Conservation (phyloP, 495 filamentous ascomycete genomes). For the Aspergillus avenaceus region DNA sequence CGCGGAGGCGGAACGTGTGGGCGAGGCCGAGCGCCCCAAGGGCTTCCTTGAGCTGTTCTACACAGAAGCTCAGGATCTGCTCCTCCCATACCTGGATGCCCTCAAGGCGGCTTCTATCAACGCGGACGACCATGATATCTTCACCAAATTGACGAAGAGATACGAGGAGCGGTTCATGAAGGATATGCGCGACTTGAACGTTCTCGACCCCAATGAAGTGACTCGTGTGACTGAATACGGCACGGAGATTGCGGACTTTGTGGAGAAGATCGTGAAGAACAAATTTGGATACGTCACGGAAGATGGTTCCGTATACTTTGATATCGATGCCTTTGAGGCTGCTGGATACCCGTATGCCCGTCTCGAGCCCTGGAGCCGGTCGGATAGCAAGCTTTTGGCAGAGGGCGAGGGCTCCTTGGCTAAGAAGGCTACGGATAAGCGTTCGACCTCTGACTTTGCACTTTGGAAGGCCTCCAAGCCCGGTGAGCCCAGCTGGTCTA, state of each 20-base stretch:
- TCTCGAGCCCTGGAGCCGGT: constrained; percentile 80
- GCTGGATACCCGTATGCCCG: constrained; percentile 81
- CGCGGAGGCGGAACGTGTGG: constrained; percentile 34
- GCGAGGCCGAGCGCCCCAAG: constrained; percentile 19
- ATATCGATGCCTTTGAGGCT: constrained; percentile 81
- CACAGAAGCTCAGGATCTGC: constrained; percentile 55
- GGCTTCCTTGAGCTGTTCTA: constrained; percentile 54
- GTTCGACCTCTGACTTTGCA: constrained; percentile 77
- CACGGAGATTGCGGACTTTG: constrained; percentile 73
- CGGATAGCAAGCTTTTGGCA: constrained; percentile 74
- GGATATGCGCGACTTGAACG: constrained; percentile 84
- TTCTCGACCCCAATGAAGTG: constrained; percentile 72
- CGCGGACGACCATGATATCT: constrained; percentile 68
- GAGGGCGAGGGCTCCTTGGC: constrained; percentile 88
- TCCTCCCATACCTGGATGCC: constrained; percentile 81
- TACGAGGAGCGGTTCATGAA: constrained; percentile 80
- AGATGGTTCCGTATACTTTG: constrained; percentile 91
- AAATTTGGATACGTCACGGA: constrained; percentile 77
- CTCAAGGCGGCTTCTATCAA: constrained; percentile 71
- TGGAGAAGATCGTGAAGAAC: constrained; percentile 75
- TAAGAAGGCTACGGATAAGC: constrained; percentile 64
- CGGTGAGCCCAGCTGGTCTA: constrained; percentile 88
- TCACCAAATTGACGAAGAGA: constrained; percentile 74
- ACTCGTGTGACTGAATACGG: constrained; percentile 91
- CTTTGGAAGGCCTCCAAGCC: constrained; percentile 92